Evolutionary conservation across 257 asterid genomes (phyloP).

Genomic region (Ehretia macrophylla): DNA sequence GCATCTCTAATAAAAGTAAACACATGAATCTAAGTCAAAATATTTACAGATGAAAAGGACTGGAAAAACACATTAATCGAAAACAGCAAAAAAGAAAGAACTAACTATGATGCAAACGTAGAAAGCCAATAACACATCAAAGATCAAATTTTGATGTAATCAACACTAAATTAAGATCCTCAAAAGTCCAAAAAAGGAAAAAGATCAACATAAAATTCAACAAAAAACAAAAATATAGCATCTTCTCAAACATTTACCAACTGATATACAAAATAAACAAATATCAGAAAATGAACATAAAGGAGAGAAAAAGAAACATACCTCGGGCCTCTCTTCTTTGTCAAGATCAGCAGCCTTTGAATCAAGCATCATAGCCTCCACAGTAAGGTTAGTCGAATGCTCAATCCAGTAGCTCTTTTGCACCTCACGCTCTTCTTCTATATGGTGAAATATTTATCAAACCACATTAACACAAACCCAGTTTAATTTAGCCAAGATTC

Average conservation of each 20-base stretch:
- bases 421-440: constrained; percentile 77
- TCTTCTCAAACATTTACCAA: not conserved
- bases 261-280: not conserved
- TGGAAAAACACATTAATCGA: not conserved
- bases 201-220: not conserved
- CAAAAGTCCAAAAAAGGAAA: not conserved
- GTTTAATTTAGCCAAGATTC: not conserved
- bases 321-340: constrained; percentile 98
- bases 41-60: not conserved
- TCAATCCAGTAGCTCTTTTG: constrained; percentile 92
- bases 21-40: too few species aligned
- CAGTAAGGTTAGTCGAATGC: constrained; percentile 65
- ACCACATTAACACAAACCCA: not conserved
- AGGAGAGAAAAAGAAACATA: constrained; percentile 14
- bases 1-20: too few species aligned
- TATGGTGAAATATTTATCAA: constrained; percentile 6
- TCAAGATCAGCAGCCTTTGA: constrained; percentile 94
- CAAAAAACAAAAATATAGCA: not conserved
- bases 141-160: not conserved
- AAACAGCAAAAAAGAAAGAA: not conserved
- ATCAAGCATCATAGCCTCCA: constrained; percentile 98
- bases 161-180: not conserved
- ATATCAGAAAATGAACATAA: not conserved
- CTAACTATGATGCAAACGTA: not conserved
- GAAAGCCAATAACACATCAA: not conserved